phyloP scores from a whole-genome alignment of 495 filamentous ascomycete genomes.

The Aspergillus incahuasiensis region DNA sequence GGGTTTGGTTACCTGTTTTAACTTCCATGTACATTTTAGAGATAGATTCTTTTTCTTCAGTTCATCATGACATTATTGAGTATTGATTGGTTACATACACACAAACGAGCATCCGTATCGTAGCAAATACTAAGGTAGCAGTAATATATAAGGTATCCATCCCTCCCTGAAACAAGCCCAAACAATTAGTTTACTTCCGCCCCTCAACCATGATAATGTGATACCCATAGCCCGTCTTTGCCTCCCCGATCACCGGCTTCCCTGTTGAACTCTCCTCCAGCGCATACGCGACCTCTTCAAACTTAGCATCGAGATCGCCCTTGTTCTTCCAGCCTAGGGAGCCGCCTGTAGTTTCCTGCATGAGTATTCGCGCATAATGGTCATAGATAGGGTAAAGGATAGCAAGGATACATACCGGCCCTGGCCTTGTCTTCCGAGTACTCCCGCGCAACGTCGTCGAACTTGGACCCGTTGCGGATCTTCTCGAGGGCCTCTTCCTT shows the following conservation, averaged over 20 bases:
- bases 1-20: neutral
- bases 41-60: neutral
- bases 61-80: neutral
- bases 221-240: slow-evolving; percentile 84
- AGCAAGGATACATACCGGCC: slow-evolving; percentile 50
- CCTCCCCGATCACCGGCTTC: slow-evolving; percentile 71
- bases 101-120: slow-evolving; percentile 10
- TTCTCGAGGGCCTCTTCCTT: slow-evolving; percentile 85
- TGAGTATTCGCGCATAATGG: neutral
- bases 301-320: slow-evolving; percentile 65
- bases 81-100: neutral
- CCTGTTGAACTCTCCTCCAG: slow-evolving; percentile 71
- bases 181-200: slow-evolving; percentile 43
- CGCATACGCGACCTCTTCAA: slow-evolving; percentile 77
- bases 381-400: too few relatives aligned
- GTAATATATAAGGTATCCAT: neutral
- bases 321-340: slow-evolving; percentile 79
- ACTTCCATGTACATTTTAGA: neutral
- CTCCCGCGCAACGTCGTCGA: slow-evolving; percentile 82
- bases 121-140: neutral
- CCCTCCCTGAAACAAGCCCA: neutral
- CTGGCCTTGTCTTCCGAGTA: slow-evolving; percentile 88
- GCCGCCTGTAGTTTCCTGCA: slow-evolving; percentile 56
- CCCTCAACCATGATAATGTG: slow-evolving; percentile 90
- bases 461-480: slow-evolving; percentile 70